Percentiles rank a stretch among this genome's conserved stretches.
These are phyloP conservation scores for Cyberlindnera saturnus DNA, from an alignment of 805 yeast species.

Conservation along the genomic window DNA sequence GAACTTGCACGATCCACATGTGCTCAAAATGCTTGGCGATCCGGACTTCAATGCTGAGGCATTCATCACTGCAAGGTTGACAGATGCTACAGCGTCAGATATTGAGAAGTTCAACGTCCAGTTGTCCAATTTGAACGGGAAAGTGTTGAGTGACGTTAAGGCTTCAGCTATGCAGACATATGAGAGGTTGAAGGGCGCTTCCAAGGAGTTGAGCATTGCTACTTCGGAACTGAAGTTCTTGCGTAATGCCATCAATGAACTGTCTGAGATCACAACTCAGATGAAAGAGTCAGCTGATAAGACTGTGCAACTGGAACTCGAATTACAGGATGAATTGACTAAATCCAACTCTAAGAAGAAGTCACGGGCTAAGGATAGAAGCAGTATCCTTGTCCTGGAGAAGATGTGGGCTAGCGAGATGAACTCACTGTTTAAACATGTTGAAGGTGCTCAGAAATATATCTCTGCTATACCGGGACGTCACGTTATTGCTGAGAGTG, in stretches of 20 bases:
- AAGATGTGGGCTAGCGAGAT: constrained; percentile 77
- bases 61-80: constrained; percentile 44
- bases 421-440: constrained; percentile 65
- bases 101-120: constrained; percentile 64
- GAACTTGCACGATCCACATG: constrained; percentile 18
- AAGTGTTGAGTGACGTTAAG: constrained; percentile 54
- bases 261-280: constrained; percentile 53
- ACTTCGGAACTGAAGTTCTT: constrained; percentile 58
- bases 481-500: constrained; percentile 72
- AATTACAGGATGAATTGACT: constrained; percentile 15
- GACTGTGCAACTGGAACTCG: constrained; percentile 41
- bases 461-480: constrained; percentile 73
- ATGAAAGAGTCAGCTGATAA: constrained; percentile 58
- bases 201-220: constrained; percentile 56
- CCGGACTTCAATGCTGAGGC: constrained; percentile 40
- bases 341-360: constrained; percentile 11
- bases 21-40: constrained; percentile 31
- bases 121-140: constrained; percentile 40
- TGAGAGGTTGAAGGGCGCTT: constrained; percentile 51
- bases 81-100: constrained; percentile 63
- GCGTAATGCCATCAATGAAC: constrained; percentile 51
- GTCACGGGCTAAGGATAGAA: constrained; percentile 65
- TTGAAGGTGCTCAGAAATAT: constrained; percentile 85
- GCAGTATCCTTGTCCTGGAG: constrained; percentile 66
- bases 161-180: constrained; percentile 55